Evolutionary conservation across 768 basidiomycete genomes (phyloP), one percentile per base, ranked within the genome.

Genomic region (Kwoniella mangroviensis): DNA sequence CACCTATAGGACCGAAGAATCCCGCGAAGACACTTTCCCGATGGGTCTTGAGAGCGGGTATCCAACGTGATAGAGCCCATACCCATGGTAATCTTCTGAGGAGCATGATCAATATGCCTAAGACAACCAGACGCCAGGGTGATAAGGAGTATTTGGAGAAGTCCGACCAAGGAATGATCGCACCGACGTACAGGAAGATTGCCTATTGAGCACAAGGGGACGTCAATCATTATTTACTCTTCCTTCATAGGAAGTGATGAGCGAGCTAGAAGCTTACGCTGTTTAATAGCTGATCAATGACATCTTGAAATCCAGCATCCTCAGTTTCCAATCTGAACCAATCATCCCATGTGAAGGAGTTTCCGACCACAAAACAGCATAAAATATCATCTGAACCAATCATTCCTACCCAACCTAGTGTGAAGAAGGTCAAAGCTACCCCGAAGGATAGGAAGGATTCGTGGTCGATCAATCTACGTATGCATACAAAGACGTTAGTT

Each of bases 351-450:
- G 83, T 82, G 64, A 81, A 77, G 21, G 77, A 65, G 63, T 79
- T 79, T 17, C 81, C 78, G 19, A 77, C 84, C 17, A 84, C 73
- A 65, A 85, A 85, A 68, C 82, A 83, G 40, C 77, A 77, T 5
- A 86, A 74, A 13, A 86, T 78, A 68, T 86, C 85, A 73, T 85
- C 85, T 22, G 81, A 81, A 0, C 85, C 85, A 11, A 85, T 64
- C 0, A 85, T 73, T 13, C 85, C 85, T 22, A 84, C 82, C 26
- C 83, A 71, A 10, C 82, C 81, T 1, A 83, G 69, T 19, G 77
- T 82, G 63, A 82, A 72, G 58, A 84, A 83, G 13, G 82, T 71
- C 57, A 84, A 70, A 68, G 83, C 80, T 70, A 86, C 81, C 60
- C 84, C 77, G 76, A 83, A 81, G 26, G 80, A 77, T 6, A 85